These are phyloP conservation scores for Aspergillus piperis DNA, from an alignment of 2,329 filamentous ascomycete genomes.

Conservation along the genomic window DNA sequence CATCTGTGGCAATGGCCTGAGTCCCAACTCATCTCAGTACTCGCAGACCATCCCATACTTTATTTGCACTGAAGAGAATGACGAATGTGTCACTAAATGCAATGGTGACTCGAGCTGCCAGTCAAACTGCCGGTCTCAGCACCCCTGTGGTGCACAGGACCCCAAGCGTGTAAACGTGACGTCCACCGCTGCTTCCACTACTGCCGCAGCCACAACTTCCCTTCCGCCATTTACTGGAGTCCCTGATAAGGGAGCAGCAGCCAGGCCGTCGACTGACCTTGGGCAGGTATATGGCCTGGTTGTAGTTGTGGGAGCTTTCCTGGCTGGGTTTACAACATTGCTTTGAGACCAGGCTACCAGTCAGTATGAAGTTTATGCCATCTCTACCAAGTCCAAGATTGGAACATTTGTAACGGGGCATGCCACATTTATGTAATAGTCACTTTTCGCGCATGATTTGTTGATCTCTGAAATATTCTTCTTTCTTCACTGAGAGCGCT, in stretches of 20 bases:
- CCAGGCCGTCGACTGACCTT: constrained; percentile 48
- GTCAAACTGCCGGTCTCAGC: constrained; percentile 52
- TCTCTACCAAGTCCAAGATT: background rate
- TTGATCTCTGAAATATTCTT: background rate
- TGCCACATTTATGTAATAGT: background rate
- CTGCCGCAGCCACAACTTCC: constrained; percentile 36
- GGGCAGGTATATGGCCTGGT: constrained; percentile 59
- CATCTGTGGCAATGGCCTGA: constrained; percentile 55
- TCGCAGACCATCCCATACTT: constrained; percentile 65
- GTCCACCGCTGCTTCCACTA: constrained; percentile 39
- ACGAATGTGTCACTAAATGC: constrained; percentile 57
- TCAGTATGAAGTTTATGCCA: background rate
- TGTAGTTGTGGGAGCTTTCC: constrained; percentile 56
- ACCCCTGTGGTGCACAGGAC: constrained; percentile 64
- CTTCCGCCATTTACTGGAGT: constrained; percentile 34
- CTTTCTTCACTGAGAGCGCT: background rate
- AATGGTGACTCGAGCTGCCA: constrained; percentile 52
- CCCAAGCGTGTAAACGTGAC: constrained; percentile 58
- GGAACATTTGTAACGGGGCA: background rate
- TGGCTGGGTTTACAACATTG: constrained; percentile 59
- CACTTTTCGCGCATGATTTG: background rate
- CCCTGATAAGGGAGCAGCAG: constrained; percentile 36
- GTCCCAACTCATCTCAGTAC: constrained; percentile 63
- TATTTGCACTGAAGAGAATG: constrained; percentile 60
- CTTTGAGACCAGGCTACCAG: constrained; percentile 40